Base-by-base conservation (phyloP, 371 early-diverging fungal species). In the Mortierella sp. region DNA sequence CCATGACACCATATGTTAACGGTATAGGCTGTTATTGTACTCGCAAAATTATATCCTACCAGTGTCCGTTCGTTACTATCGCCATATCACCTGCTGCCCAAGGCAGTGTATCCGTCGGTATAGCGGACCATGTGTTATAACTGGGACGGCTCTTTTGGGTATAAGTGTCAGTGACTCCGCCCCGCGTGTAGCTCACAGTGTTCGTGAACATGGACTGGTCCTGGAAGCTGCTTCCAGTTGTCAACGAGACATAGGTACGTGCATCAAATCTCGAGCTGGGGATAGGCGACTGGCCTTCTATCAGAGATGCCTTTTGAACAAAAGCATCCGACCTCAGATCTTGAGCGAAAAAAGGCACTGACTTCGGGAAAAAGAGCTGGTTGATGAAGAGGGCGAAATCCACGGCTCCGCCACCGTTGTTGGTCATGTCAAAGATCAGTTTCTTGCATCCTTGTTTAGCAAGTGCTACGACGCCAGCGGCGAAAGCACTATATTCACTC, bases 361-460 rank as follows among this genome's bases (percentile, higher is more conserved):
- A 17, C 27, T 53, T 48, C n/a, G 71, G 71, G 60, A 70, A 70
- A 50, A 70, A 41, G 37, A 64, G 32, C 28, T 31, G 27, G 48
- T 70, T 70, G 64, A 70, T 44, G 39, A 54, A 70, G 37, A 52
- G 49, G 44, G 60, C 71, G 39, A 64, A 64, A 19, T 70, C 71
- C 8, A 64, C 53, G 28, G 49, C 26, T 21, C 71, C 71, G 43
- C 71, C 64, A 44, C 64, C 65, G 41, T 71, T 71, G 60, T 49
- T 50, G 41, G 60, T 60, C 60, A 71, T 54, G 48, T 71, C 64
- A 9, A 71, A 42, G 28, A 71, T 60, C 50, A 71, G 15, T 60
- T 71, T 71, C 44, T 52, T 71, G 64, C 71, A 71, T 3, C 71
- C 71, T 21, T 51, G 37, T 24, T 54, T 34, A 6, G 49, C 64